Conservation (phyloP, 805 yeast genomes). For the Wickerhamiella shivajii region DNA sequence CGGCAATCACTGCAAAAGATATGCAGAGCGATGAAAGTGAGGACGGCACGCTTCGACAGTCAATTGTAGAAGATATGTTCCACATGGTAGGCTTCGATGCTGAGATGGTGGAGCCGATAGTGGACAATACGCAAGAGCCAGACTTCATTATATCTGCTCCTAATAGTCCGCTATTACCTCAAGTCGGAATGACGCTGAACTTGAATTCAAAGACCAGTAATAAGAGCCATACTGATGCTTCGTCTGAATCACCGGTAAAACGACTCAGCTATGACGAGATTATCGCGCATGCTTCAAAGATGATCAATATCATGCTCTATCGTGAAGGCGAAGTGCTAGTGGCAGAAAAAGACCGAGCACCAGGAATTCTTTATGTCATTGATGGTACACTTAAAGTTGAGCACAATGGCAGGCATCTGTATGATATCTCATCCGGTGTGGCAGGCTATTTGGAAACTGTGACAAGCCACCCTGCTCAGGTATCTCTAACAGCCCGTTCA, state of each 20-base stretch:
- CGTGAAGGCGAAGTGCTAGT: conserved; percentile 43
- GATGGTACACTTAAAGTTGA: conserved; percentile 62
- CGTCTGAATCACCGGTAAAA: conserved; percentile 31
- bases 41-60: conserved; percentile 13
- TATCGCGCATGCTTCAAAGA: conserved; percentile 29
- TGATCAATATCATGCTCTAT: conserved; percentile 40
- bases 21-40: conserved; percentile 9
- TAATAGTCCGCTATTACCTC: conserved; percentile 20
- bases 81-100: conserved; percentile 15
- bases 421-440: conserved; percentile 54
- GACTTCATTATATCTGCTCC: conserved; percentile 11
- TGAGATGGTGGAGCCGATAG: too few species aligned
- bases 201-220: conserved; percentile 4
- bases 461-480: conserved; percentile 67
- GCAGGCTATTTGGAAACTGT: conserved; percentile 79
- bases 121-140: neutral
- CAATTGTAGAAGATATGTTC: conserved; percentile 17
- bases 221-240: neutral
- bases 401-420: conserved; percentile 30
- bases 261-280: conserved; percentile 33
- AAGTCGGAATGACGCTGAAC: conserved; percentile 16
- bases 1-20: neutral
- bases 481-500: conserved; percentile 46
- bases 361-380: conserved; percentile 69
- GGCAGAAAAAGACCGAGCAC: conserved; percentile 47